A percentile compares a stretch with the other conserved stretches of the same genome.
These are phyloP conservation scores for Singerocomus inundabilis DNA, from an alignment of 1,284 basidiomycete genomes.

Conservation along the genomic window DNA sequence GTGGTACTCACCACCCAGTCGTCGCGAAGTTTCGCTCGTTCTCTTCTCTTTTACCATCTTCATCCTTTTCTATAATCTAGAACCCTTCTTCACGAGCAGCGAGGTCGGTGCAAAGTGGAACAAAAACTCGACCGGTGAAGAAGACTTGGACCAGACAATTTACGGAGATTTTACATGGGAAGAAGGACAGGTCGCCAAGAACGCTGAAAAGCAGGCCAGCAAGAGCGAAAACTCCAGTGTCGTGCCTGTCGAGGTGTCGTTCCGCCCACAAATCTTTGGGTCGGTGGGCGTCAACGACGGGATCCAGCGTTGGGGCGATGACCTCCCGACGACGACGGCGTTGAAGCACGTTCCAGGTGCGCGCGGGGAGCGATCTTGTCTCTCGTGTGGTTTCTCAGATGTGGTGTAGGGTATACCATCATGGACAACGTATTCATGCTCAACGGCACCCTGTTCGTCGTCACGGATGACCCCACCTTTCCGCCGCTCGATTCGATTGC, in stretches of 20 bases:
- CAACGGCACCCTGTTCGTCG: constrained; percentile 68
- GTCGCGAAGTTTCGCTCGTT: constrained; percentile 62
- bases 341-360: constrained; percentile 61
- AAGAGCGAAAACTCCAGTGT: constrained; percentile 38
- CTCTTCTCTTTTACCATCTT: constrained; percentile 61
- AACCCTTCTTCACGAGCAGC: constrained; percentile 50
- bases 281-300: constrained; percentile 50
- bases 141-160: constrained; percentile 55
- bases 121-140: constrained; percentile 38
- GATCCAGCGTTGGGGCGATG: constrained; percentile 49
- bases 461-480: constrained; percentile 54
- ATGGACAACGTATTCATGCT: constrained; percentile 72
- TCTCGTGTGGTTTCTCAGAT: constrained; percentile 2
- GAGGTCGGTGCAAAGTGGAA: constrained; percentile 39
- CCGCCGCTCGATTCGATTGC: constrained; percentile 52
- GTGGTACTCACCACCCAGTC: constrained; percentile 59
- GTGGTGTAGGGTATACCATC: constrained; percentile 68
- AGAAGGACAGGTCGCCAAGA: constrained; percentile 50
- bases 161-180: constrained; percentile 69
- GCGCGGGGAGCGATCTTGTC: constrained; percentile 12
- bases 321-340: constrained; percentile 50
- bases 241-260: neutral
- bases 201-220: constrained; percentile 36
- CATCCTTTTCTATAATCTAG: constrained; percentile 65
- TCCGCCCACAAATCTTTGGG: constrained; percentile 37